Percentiles rank a stretch among this genome's conserved stretches.
These are phyloP conservation scores for Fusarium napiforme DNA, from an alignment of 2,329 filamentous ascomycete species.

Conservation along the genomic window DNA sequence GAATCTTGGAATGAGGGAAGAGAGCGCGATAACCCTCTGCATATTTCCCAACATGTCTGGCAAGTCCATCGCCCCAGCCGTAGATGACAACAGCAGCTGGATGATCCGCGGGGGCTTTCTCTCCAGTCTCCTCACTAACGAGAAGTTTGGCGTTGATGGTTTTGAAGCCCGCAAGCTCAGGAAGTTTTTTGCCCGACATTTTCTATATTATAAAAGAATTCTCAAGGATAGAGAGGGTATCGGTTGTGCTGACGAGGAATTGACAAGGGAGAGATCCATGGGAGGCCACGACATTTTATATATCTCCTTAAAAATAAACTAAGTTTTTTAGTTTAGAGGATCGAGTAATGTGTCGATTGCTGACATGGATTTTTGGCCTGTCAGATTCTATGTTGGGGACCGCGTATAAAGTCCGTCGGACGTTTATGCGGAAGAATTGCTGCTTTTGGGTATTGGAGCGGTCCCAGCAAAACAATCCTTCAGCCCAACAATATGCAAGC, in stretches of 20 bases:
- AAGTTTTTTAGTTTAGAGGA: background rate
- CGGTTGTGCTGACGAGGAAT: background rate
- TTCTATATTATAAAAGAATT: background rate
- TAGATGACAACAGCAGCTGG: constrained; percentile 64
- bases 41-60: constrained; percentile 67
- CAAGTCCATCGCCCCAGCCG: constrained; percentile 67
- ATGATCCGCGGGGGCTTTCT: constrained; percentile 40
- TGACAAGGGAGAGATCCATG: background rate
- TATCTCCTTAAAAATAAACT: background rate
- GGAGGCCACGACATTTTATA: constrained; percentile 1
- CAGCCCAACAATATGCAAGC: constrained; percentile 13
- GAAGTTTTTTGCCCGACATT: constrained; percentile 37
- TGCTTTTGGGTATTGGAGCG: constrained; percentile 13
- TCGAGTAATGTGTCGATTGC: constrained; percentile 7
- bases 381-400: constrained; percentile 12
- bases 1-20: constrained; percentile 61
- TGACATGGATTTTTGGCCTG: constrained; percentile 3
- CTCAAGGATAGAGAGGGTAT: too few relatives aligned
- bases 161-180: constrained; percentile 54
- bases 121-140: constrained; percentile 50
- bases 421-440: constrained; percentile 11
- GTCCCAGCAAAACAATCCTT: constrained; percentile 10
- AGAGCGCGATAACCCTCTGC: constrained; percentile 61
- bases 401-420: constrained; percentile 17
- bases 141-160: constrained; percentile 60